These are phyloP conservation scores for Sporormia fimetaria DNA, from an alignment of 495 filamentous ascomycete genomes.

Conservation along the genomic window DNA sequence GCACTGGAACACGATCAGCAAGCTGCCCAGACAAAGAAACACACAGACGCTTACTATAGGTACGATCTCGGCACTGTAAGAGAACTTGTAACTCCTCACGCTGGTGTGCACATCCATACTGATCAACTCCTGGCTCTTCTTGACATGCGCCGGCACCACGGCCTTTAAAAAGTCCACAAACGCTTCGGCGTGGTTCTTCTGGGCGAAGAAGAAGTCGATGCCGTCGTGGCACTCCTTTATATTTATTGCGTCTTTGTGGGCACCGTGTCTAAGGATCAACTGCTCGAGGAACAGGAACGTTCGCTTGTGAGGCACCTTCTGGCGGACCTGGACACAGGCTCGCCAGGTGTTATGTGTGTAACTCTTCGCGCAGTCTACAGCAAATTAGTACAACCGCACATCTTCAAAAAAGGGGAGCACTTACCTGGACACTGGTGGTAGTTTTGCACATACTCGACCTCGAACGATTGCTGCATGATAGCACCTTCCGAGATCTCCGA, in stretches of 20 bases:
- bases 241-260: conserved; percentile 84
- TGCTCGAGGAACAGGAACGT: conserved; percentile 96
- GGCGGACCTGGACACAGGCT: conserved; percentile 81
- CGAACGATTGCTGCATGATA: conserved; percentile 86
- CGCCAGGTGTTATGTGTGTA: conserved; percentile 88
- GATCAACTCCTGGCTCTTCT: conserved; percentile 85
- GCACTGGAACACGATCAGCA: conserved; percentile 31
- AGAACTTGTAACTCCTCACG: conserved; percentile 84
- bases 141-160: conserved; percentile 63
- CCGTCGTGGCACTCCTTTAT: conserved; percentile 92
- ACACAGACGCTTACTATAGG: conserved; percentile 43
- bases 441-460: conserved; percentile 81
- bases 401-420: too few relatives aligned
- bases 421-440: conserved; percentile 81
- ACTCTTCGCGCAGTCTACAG: conserved; percentile 90
- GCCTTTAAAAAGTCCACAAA: conserved; percentile 84
- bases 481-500: conserved; percentile 59
- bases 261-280: conserved; percentile 83
- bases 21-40: not conserved
- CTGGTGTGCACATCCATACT: conserved; percentile 86
- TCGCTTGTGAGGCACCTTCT: conserved; percentile 94
- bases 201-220: conserved; percentile 86
- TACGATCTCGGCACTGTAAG: conserved; percentile 71
- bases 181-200: conserved; percentile 82
- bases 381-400: too few relatives aligned